phyloP scores from a whole-genome alignment of 2,329 filamentous ascomycete species.

The Fusarium phyllophilum region DNA sequence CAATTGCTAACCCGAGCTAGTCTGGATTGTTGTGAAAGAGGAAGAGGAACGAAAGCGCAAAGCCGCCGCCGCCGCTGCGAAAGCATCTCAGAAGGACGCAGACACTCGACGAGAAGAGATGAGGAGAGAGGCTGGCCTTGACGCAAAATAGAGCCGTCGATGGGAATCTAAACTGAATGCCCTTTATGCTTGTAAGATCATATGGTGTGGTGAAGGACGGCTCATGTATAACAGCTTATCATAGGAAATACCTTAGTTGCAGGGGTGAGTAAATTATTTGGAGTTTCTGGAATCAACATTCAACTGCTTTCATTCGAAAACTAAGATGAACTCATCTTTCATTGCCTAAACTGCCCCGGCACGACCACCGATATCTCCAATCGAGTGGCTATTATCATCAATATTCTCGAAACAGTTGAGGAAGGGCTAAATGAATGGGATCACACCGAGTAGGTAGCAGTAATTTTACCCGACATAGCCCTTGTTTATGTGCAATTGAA shows the following conservation, averaged over 20 bases:
- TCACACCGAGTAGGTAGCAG: neutral
- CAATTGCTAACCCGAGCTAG: conserved; percentile 46
- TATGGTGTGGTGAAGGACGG: conserved; percentile 11
- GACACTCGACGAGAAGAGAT: conserved; percentile 59
- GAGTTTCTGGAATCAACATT: conserved; percentile 26
- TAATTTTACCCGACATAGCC: neutral
- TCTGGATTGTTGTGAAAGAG: conserved; percentile 63
- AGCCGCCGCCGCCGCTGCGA: conserved; percentile 49
- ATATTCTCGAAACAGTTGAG: neutral
- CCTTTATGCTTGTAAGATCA: conserved; percentile 39
- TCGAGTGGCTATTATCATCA: neutral
- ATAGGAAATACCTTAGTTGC: conserved; percentile 5
- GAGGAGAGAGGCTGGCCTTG: conserved; percentile 59
- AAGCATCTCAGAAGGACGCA: conserved; percentile 54
- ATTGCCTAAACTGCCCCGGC: neutral
- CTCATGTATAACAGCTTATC: conserved; percentile 36
- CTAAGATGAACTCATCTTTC: neutral
- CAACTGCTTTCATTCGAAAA: conserved; percentile 10
- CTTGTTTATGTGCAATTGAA: neutral
- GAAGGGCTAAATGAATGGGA: neutral
- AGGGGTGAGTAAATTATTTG: conserved; percentile 10
- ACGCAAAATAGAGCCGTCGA: conserved; percentile 43
- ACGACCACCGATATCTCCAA: neutral
- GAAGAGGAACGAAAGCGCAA: conserved; percentile 56
- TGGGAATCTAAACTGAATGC: neutral